Conservation (phyloP, 208 protist genomes). For the Angomonas ambiguus region DNA sequence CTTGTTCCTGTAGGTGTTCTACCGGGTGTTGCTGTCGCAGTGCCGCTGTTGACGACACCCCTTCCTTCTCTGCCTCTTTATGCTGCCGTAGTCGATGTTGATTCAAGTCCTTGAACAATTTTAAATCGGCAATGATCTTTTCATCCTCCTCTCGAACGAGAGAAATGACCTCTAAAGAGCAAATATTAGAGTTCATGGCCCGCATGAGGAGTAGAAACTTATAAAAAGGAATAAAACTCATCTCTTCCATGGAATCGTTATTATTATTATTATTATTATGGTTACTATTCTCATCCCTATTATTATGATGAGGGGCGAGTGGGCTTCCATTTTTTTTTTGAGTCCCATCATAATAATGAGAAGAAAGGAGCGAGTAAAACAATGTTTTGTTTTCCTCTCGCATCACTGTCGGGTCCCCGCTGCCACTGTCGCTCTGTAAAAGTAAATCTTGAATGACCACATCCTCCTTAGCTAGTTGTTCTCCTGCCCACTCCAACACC, state of each 20-base stretch:
- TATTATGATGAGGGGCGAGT: no score
- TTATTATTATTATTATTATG: not conserved
- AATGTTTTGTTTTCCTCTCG: not conserved
- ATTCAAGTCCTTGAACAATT: no score
- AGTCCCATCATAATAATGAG: not conserved
- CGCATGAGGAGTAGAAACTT: conserved; percentile 6
- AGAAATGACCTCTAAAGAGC: not conserved
- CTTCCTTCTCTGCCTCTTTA: no score
- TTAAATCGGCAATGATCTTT: not conserved
- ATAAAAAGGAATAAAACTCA: conserved; percentile 31
- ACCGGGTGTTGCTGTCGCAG: not conserved
- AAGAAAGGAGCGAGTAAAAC: not conserved
- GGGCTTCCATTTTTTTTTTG: conserved; percentile 1
- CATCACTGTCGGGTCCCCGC: not conserved
- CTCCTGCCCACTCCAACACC: not conserved
- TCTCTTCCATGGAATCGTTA: conserved; percentile 37
- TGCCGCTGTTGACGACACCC: no score
- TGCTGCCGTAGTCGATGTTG: no score
- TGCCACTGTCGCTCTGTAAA: no score
- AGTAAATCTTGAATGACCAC: not conserved
- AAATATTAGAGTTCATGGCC: not conserved
- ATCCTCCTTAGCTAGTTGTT: no score
- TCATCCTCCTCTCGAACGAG: not conserved
- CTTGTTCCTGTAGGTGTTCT: not conserved
- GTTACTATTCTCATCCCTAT: not conserved